phyloP scores from a whole-genome alignment of 73 alveolate species.

The Paramecium pentaurelia region DNA sequence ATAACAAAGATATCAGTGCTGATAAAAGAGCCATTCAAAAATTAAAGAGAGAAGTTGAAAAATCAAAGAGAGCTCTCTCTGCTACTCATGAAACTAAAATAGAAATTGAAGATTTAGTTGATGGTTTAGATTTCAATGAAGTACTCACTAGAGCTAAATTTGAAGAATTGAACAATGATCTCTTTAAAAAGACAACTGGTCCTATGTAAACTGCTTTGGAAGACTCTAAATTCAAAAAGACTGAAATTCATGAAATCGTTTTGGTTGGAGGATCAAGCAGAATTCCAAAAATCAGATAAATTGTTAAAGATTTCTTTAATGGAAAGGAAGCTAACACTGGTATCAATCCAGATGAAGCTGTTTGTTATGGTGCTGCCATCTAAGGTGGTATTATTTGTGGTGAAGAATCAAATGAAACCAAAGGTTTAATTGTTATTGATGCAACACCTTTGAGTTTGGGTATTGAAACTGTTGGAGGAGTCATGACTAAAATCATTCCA shows the following conservation, averaged over 20 bases:
- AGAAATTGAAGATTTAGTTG: constrained; percentile 94
- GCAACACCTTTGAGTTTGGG: constrained; percentile 98
- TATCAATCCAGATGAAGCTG: constrained; percentile 99
- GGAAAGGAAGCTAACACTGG: constrained; percentile 98
- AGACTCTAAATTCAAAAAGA: constrained; percentile 90
- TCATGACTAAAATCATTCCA: constrained; percentile 96
- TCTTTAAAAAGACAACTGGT: constrained; percentile 92
- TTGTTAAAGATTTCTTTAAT: constrained; percentile 95
- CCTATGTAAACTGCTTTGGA: constrained; percentile 95
- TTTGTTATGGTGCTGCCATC: constrained; percentile 99
- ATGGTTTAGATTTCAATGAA: constrained; percentile 96
- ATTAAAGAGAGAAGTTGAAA: constrained; percentile 96
- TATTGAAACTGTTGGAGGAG: constrained; percentile 99
- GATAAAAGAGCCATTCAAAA: constrained; percentile 94
- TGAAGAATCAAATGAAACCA: constrained; percentile 87
- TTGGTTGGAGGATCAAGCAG: constrained; percentile 99
- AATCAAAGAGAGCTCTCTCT: constrained; percentile 98
- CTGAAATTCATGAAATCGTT: constrained; percentile 55
- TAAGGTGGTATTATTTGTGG: constrained; percentile 98
- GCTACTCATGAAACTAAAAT: constrained; percentile 87
- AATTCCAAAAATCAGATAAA: constrained; percentile 96
- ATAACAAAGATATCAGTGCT: constrained; percentile 78
- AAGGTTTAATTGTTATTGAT: constrained; percentile 91
- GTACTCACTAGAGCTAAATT: constrained; percentile 96
- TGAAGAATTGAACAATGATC: constrained; percentile 92